Conservation (phyloP, 257 asterid species). For the Capsicum chinense region DNA sequence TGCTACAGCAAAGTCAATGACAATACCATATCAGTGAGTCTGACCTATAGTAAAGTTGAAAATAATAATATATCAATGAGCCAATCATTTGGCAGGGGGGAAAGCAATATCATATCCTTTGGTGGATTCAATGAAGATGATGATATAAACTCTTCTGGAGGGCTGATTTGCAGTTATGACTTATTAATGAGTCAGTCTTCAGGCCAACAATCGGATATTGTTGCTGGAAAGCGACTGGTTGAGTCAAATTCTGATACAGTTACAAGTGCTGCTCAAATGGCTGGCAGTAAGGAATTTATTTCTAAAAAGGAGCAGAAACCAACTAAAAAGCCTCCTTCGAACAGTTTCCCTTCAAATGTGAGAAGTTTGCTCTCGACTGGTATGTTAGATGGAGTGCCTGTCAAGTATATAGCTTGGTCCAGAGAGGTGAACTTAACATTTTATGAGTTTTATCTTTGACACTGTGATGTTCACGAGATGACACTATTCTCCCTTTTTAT, state of each 20-base stretch:
- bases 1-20: slow-evolving; percentile 23
- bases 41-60: slow-evolving; percentile 21
- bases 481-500: slow-evolving; percentile 24
- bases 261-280: slow-evolving; percentile 29
- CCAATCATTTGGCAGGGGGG: slow-evolving; percentile 35
- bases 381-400: slow-evolving; percentile 41
- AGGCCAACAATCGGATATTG: slow-evolving; percentile 32
- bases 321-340: slow-evolving; percentile 34
- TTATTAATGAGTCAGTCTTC: slow-evolving; percentile 37
- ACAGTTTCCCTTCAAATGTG: slow-evolving; percentile 44
- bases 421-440: slow-evolving; percentile 33
- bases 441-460: neutral
- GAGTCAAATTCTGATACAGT: slow-evolving; percentile 32
- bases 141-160: slow-evolving; percentile 34
- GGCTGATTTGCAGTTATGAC: slow-evolving; percentile 41
- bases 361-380: slow-evolving; percentile 44
- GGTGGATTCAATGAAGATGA: slow-evolving; percentile 38
- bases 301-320: slow-evolving; percentile 35
- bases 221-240: slow-evolving; percentile 19
- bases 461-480: slow-evolving; percentile 16
- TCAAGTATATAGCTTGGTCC: slow-evolving; percentile 43
- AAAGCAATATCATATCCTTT: slow-evolving; percentile 39
- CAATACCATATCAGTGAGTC: slow-evolving; percentile 1
- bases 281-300: slow-evolving; percentile 24
- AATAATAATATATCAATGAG: slow-evolving; percentile 29